Percentiles rank a stretch among this genome's conserved stretches.
phyloP scores from a whole-genome alignment of 768 basidiomycete species.

The Russula earlei region DNA sequence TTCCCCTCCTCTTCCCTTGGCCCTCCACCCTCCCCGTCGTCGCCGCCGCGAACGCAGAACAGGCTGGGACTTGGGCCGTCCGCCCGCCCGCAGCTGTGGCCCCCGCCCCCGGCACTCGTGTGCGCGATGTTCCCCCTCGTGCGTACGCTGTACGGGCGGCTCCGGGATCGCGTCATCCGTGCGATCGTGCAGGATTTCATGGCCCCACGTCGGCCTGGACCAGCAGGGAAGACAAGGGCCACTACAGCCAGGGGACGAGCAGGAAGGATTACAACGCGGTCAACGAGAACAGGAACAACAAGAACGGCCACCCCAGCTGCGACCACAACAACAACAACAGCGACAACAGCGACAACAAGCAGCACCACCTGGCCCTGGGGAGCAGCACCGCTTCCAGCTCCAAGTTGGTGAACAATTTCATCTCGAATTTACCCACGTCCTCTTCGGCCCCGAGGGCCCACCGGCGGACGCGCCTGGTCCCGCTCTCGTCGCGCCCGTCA shows the following conservation, averaged over 20 bases:
- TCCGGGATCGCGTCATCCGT: constrained; percentile 19
- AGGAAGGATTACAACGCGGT: not conserved
- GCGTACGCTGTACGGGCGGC: constrained; percentile 21
- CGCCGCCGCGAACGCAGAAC: not conserved
- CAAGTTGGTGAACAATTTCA: constrained; percentile 20
- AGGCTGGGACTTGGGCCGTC: not conserved
- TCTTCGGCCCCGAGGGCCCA: not conserved
- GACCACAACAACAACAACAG: not conserved
- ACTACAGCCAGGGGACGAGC: not conserved
- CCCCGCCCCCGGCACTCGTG: constrained; percentile 27
- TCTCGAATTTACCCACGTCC: not conserved
- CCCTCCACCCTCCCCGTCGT: constrained; percentile 23
- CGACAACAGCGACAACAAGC: not conserved
- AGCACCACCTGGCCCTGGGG: not conserved
- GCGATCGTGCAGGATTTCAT: constrained; percentile 19
- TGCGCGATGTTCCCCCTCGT: constrained; percentile 25
- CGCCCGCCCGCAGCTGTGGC: constrained; percentile 25
- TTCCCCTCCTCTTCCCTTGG: constrained; percentile 29
- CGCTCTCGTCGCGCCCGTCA: not conserved
- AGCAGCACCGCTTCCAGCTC: constrained; percentile 22
- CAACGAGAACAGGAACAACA: not conserved
- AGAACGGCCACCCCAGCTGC: not conserved
- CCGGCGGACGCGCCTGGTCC: not conserved
- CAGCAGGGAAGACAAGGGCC: not conserved
- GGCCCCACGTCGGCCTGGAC: not conserved